phyloP scores from a whole-genome alignment of 192 early-diverging fungal genomes.

The Backusella tuberculispora region DNA sequence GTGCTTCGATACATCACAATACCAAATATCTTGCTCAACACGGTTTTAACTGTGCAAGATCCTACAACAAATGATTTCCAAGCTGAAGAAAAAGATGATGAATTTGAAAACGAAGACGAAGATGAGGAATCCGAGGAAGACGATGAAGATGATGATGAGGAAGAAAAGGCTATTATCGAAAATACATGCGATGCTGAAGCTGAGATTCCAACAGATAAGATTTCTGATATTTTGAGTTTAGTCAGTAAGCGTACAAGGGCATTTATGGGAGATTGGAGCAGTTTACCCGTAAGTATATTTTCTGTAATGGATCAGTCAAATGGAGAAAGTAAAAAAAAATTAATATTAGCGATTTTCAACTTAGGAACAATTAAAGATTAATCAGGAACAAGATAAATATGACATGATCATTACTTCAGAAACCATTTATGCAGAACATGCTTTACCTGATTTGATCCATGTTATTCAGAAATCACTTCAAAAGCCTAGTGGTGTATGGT shows the following conservation, averaged over 20 bases:
- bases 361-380: constrained; percentile 48
- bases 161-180: constrained; percentile 26
- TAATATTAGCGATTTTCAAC: background rate
- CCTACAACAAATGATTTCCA: constrained; percentile 10
- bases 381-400: constrained; percentile 59
- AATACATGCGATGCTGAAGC: constrained; percentile 48
- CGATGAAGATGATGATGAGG: constrained; percentile 41
- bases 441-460: constrained; percentile 62
- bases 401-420: constrained; percentile 77
- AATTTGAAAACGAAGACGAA: constrained; percentile 34
- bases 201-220: constrained; percentile 41
- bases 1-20: constrained; percentile 87
- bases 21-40: constrained; percentile 91
- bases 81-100: constrained; percentile 28
- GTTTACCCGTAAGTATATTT: constrained; percentile 40
- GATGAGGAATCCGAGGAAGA: constrained; percentile 32
- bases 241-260: constrained; percentile 53
- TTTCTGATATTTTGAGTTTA: constrained; percentile 33
- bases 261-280: constrained; percentile 72
- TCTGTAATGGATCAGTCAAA: background rate
- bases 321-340: background rate
- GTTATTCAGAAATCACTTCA: constrained; percentile 61
- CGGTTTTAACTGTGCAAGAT: constrained; percentile 48
- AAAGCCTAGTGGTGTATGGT: constrained; percentile 53
- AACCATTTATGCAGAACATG: constrained; percentile 74